Evolutionary conservation across 139 green algal genomes (phyloP), one percentile per base, ranked within the genome.

Genomic region (Marvania coccoides): DNA sequence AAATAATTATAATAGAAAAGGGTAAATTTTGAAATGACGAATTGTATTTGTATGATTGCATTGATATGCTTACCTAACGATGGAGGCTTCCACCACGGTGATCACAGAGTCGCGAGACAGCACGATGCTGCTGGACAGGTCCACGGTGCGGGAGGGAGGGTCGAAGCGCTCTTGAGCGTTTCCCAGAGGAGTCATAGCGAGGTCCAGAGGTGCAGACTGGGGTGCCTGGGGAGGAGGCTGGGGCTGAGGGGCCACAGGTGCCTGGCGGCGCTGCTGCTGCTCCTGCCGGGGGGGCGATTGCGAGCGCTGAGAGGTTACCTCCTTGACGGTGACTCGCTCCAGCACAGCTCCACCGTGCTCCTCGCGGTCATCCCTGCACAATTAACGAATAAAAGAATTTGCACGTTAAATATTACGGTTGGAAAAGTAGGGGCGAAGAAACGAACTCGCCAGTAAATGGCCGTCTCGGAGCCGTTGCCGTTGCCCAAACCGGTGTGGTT

Each of bases 311-410:
- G 19, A 51, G 19, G 42, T 51, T 28, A 19, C 19, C 19, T 51
- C 19, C 42, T 51, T 51, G 42, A 51, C 42, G 19, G 42, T 51
- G 19, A 51, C 42, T 28, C 42, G 42, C 42, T 51, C 42, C 42
- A 51, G 19, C 19, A 51, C 42, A 51, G 42, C 42, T 28, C 42
- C 42, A 51, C 42, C 42, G 19, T 19, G 19, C 19, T 59, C 48
- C 12, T 59, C 48, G 19, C 12, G 14, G 40, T 66, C 59, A 66
- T 66, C 59, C 59, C 59, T 40, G 35, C 24, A 66, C 35, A 66
- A n/a, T n/a, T n/a, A n/a, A n/a, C n/a, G n/a, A n/a, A n/a, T n/a
- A n/a, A n/a, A n/a, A n/a, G n/a, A n/a, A n/a, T n/a, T n/a, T n/a
- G n/a, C n/a, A n/a, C n/a, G n/a, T n/a, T n/a, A n/a, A n/a, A n/a